These are phyloP conservation scores for Saksenaea vasiformis DNA, from an alignment of 371 early-diverging fungal species.

Conservation along the genomic window DNA sequence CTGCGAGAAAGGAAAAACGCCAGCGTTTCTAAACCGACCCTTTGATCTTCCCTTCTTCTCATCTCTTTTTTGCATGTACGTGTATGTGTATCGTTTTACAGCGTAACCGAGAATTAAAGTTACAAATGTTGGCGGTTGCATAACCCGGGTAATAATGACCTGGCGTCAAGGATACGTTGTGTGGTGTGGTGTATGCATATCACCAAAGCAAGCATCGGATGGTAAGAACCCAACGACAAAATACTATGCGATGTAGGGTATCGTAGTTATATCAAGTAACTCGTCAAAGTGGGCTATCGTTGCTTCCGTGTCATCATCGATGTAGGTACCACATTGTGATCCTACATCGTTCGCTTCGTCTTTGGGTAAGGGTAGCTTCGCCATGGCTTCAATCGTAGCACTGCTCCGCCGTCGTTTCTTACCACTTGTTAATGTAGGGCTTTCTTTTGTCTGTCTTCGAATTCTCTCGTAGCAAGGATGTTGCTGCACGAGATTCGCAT, in stretches of 20 bases:
- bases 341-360: slow-evolving; percentile 9
- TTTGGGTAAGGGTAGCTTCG: not conserved
- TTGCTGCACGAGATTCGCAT: slow-evolving; percentile 77
- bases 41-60: not conserved
- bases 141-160: not conserved
- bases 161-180: not conserved
- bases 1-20: not conserved
- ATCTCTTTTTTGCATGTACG: not conserved
- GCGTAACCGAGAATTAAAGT: not conserved
- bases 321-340: slow-evolving; percentile 2
- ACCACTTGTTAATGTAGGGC: not conserved
- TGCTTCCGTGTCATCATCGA: slow-evolving; percentile 30
- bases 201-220: not conserved
- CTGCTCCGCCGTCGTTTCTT: slow-evolving; percentile 30
- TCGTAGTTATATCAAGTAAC: slow-evolving; percentile 34
- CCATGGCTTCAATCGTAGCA: not conserved
- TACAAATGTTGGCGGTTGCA: not conserved
- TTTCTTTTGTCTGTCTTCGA: not conserved
- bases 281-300: slow-evolving; percentile 47
- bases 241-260: slow-evolving; percentile 51
- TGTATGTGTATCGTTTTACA: not conserved
- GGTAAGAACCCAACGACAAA: not conserved
- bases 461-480: slow-evolving; percentile 53
- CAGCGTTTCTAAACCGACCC: not conserved
- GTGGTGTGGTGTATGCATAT: not conserved